A percentile compares a stretch with the other conserved stretches of the same genome.
These are phyloP conservation scores for Boletellus ananas DNA, from an alignment of 768 basidiomycete genomes.

Conservation along the genomic window DNA sequence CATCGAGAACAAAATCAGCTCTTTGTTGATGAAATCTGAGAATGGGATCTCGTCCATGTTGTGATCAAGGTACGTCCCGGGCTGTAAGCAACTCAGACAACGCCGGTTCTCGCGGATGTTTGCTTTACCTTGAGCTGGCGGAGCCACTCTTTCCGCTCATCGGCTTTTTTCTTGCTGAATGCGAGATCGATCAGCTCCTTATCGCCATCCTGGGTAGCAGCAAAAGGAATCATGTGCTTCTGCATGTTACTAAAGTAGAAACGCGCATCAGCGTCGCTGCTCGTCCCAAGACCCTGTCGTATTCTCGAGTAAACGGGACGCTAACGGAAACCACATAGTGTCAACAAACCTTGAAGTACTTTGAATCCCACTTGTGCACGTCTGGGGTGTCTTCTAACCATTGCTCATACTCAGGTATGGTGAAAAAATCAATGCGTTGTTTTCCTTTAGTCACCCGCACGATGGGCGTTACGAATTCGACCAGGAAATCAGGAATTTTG, in stretches of 20 bases:
- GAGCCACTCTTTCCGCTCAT: conserved; percentile 98
- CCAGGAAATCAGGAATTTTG: conserved; percentile 85
- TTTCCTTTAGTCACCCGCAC: conserved; percentile 87
- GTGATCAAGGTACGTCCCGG: conserved; percentile 93
- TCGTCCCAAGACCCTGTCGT: conserved; percentile 89
- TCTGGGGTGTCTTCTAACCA: conserved; percentile 82
- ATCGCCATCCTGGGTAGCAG: conserved; percentile 75
- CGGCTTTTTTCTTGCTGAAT: conserved; percentile 99
- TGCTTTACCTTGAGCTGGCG: conserved; percentile 76
- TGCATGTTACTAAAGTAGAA: conserved; percentile 90
- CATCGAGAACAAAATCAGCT: conserved; percentile 98
- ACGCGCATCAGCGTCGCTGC: conserved; percentile 82
- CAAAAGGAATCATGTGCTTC: conserved; percentile 94
- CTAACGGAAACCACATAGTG: background rate
- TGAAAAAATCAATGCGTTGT: conserved; percentile 85
- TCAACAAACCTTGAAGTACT: conserved; percentile 91
- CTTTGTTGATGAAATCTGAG: conserved; percentile 96
- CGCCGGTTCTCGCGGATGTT: background rate
- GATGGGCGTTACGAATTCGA: conserved; percentile 98
- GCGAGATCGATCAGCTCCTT: conserved; percentile 91
- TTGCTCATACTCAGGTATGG: conserved; percentile 92
- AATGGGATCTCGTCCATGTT: conserved; percentile 80
- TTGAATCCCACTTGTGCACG: conserved; percentile 80
- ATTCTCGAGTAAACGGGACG: conserved; percentile 1
- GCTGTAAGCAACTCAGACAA: conserved; percentile 42